A percentile compares a stretch with the other conserved stretches of the same genome.
Evolutionary conservation across 1,284 basidiomycete genomes (phyloP).

Genomic region (Sanghuangporus weigelae): DNA sequence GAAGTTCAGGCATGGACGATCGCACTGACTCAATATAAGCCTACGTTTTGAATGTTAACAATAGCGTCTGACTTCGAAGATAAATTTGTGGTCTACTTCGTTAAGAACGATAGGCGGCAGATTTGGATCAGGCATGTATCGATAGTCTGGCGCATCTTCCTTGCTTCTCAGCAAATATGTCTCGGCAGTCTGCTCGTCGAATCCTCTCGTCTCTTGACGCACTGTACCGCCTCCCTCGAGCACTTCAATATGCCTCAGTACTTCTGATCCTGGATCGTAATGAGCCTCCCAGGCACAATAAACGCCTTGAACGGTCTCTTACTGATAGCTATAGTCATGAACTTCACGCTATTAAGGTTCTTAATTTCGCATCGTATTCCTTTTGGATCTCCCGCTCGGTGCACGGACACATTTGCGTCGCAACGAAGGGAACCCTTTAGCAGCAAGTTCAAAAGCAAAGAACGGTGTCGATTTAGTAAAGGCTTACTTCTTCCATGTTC

Average conservation of each 20-base stretch:
- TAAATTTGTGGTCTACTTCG: conserved; percentile 34
- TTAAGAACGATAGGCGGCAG: conserved; percentile 73
- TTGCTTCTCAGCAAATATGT: conserved; percentile 86
- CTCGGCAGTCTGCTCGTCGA: conserved; percentile 77
- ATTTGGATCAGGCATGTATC: conserved; percentile 98
- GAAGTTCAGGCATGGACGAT: conserved; percentile 73
- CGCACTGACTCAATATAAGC: conserved; percentile 53
- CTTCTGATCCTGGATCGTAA: conserved; percentile 50
- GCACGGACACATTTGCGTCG: conserved; percentile 94
- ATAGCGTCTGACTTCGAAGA: background rate
- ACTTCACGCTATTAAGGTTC: conserved; percentile 91
- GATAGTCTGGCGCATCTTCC: conserved; percentile 92
- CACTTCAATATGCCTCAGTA: conserved; percentile 63
- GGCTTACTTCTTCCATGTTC: conserved; percentile 90
- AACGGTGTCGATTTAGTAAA: background rate
- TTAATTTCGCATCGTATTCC: conserved; percentile 96
- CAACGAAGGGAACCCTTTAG: conserved; percentile 86
- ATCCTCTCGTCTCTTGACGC: conserved; percentile 86
- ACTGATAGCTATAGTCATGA: conserved; percentile 87
- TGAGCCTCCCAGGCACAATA: conserved; percentile 4
- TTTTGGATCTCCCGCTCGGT: conserved; percentile 53
- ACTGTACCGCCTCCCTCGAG: conserved; percentile 47
- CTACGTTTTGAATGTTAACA: conserved; percentile 31
- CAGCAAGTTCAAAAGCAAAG: background rate
- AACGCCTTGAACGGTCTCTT: conserved; percentile 25